Percentiles rank a stretch among this genome's conserved stretches.
These are phyloP conservation scores for Candida pseudoviswanathii DNA, from an alignment of 1,139 yeast genomes.

Conservation along the genomic window DNA sequence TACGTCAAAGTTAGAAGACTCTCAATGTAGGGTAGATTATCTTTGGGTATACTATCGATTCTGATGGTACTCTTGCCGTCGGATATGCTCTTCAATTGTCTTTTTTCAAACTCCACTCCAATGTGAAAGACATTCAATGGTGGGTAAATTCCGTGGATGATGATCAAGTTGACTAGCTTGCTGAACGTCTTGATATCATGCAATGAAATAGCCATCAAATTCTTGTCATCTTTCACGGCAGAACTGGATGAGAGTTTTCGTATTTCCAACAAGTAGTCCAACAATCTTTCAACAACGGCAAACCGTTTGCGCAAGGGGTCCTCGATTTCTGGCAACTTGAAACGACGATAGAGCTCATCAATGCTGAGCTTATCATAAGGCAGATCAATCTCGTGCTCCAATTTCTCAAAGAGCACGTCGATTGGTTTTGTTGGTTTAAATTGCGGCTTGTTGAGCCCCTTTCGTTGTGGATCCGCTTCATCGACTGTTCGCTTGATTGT, in stretches of 20 bases:
- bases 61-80: slow-evolving; percentile 26
- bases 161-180: slow-evolving; percentile 60
- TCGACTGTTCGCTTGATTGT: slow-evolving; percentile 37
- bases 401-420: slow-evolving; percentile 35
- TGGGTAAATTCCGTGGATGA: slow-evolving; percentile 73
- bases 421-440: slow-evolving; percentile 34
- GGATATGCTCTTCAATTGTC: slow-evolving; percentile 53
- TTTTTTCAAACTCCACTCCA: slow-evolving; percentile 67
- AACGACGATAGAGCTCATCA: slow-evolving; percentile 16
- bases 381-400: slow-evolving; percentile 31
- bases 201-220: slow-evolving; percentile 69
- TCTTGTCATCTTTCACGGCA: slow-evolving; percentile 24
- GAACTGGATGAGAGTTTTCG: slow-evolving; percentile 35
- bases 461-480: slow-evolving; percentile 36
- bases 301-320: slow-evolving; percentile 18
- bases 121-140: slow-evolving; percentile 53
- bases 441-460: slow-evolving; percentile 41
- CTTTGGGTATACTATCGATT: slow-evolving; percentile 19
- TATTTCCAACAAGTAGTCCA: slow-evolving; percentile 36
- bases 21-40: slow-evolving; percentile 18
- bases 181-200: slow-evolving; percentile 82
- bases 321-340: slow-evolving; percentile 6
- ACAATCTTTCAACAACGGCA: slow-evolving; percentile 27
- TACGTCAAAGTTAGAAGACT: slow-evolving; percentile 38
- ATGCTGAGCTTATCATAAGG: slow-evolving; percentile 28